Base-by-base conservation (phyloP, 2,329 filamentous ascomycete genomes). In the Epichloe sylvatica region DNA sequence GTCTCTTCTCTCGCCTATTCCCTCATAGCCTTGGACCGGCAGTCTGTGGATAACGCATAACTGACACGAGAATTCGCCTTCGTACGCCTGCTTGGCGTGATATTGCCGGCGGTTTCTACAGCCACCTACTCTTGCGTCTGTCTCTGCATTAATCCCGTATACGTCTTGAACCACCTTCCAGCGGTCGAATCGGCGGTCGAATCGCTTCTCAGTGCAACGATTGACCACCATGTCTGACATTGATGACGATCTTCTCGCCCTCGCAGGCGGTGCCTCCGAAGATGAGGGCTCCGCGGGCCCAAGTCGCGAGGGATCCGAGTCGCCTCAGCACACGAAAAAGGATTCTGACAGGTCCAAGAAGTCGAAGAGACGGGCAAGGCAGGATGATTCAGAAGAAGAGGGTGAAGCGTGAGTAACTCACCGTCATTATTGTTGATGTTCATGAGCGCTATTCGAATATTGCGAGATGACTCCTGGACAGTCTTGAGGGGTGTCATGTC, bases 161-260 rank as follows among this genome's bases (percentile, higher is more conserved):
- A 13, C 39, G 17, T 8, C 13, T 25, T 19, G 11, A 36, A n/a
- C 11, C 12, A 13, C n/a, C 17, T 25, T 13, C 7, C 45, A 42
- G 39, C 30, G n/a, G 7, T 33, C 46, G 11, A 39, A n/a, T 41
- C 5, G 12, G 39, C 30, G n/a, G n/a, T 33, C 46, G 11, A 39
- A n/a, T 41, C 5, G 12, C 15, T 25, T 42, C 43, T 23, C 25
- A 7, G 11, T 30, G 15, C 8, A 6, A 40, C 43, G 13, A 38
- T 41, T 34, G 45, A 37, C 51, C 53, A 75, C 56, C 60, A 94
- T 95, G 89, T 84, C 86, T 50, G 86, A 91, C 63, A 78, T 96
- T 57, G 91, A 97, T 64, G 89, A 91, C 60, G 91, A 96, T 71
- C 82, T 97, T 56, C 83, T 97, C 56, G 90, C 87, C 62, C 81